These are phyloP conservation scores for Rubia occidens DNA, from an alignment of 305 asterid genomes.

Conservation along the genomic window DNA sequence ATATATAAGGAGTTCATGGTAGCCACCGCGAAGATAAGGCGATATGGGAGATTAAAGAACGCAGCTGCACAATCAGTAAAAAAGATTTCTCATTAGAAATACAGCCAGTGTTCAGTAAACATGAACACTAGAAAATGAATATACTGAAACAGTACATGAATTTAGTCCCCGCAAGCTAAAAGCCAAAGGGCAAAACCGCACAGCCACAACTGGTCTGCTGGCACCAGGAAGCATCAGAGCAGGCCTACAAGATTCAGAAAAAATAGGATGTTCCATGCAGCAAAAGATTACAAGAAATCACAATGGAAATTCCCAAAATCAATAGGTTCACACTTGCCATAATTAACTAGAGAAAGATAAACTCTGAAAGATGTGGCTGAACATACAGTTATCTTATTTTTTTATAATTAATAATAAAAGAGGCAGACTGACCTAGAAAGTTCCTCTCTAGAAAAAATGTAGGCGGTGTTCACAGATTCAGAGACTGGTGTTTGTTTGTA, in stretches of 20 bases:
- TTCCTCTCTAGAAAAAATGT: constrained; percentile 76
- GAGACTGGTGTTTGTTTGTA: constrained; percentile 59
- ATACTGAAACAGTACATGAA: constrained; percentile 37
- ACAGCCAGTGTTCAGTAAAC: constrained; percentile 1
- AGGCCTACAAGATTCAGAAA: constrained; percentile 51
- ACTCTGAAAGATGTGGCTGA: background rate
- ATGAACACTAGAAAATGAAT: background rate
- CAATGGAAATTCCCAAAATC: background rate
- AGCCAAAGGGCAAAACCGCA: constrained; percentile 77
- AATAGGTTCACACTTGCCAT: background rate
- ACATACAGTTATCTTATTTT: background rate
- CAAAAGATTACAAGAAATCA: background rate
- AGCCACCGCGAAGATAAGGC: constrained; percentile 87
- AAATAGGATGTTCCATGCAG: constrained; percentile 1
- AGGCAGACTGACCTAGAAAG: constrained; percentile 68
- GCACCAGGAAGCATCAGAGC: constrained; percentile 97
- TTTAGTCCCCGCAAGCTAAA: constrained; percentile 56
- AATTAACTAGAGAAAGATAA: background rate
- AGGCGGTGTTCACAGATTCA: constrained; percentile 67
- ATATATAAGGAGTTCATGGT: constrained; percentile 79
- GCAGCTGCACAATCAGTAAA: constrained; percentile 41
- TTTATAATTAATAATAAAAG: background rate
- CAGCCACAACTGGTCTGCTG: constrained; percentile 84
- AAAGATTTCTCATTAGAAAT: constrained; percentile 19
- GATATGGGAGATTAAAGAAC: constrained; percentile 75